Evolutionary conservation across 1,284 basidiomycete genomes (phyloP), one percentile per base, ranked within the genome.

Genomic region (Volvariella surrecta): DNA sequence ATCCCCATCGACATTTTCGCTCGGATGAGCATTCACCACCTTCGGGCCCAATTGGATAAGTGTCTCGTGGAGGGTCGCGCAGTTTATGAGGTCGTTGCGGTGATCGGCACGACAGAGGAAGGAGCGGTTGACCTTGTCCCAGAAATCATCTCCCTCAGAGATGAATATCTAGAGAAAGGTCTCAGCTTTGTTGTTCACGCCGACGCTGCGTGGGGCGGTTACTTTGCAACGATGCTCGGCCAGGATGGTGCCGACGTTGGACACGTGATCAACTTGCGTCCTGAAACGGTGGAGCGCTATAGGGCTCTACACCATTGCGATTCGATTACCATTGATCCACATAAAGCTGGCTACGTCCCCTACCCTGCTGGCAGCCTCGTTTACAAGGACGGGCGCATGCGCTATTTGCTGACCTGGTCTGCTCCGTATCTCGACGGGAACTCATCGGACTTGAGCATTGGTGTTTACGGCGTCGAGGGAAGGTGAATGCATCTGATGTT

Each of bases 201-300:
- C 4, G 69, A 70, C 46, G 67, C 59, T 4, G 68, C 69, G 2
- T 71, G 69, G 71, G 70, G 70, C 17, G 64, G 62, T 3, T 72
- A 72, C 49, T 73, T 71, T 48, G 56, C 63, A 2, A 56, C 60
- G 2, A 67, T 63, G 56, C 52, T 67, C 18, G 38, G 44, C 3
- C 39, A 44, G 17, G 46, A 35, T 42, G 47, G 30, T n/a, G 37
- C 43, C n/a, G 50, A 52, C 18, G 57, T 50, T 42, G 58, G 59
- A 17, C 59, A 59, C 15, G 49, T 48, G 15, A 45, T 58, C 22
- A 51, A 58, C 17, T 51, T 65, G 24, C 51, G 52, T 7, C 43
- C 43, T 8, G 44, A 53, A 15, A 62, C 57, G 1, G 44, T 50
- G 9, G 37, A 46, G 2, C 57, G 61, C 35, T 52, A 65, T 32